A percentile compares a stretch with the other conserved stretches of the same genome.
Conservation (phyloP, 768 basidiomycete genomes). For the Boletus reticulatus region DNA sequence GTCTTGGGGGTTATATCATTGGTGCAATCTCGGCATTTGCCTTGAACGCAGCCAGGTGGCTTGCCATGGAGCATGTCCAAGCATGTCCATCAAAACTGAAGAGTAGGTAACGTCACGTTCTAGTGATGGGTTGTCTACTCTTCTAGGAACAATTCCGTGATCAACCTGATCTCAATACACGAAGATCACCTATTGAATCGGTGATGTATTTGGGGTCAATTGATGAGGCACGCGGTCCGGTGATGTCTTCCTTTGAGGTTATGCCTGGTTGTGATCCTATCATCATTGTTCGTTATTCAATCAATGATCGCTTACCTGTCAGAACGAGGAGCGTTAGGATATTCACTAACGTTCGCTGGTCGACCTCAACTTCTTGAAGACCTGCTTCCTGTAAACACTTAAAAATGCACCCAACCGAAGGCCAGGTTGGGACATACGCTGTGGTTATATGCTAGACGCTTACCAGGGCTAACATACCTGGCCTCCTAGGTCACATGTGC, state of each 20-base stretch:
- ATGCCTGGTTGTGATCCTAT: constrained; percentile 54
- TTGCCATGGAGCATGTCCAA: constrained; percentile 40
- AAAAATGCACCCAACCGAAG: too few relatives aligned
- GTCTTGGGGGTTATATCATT: constrained; percentile 63
- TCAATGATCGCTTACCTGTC: constrained; percentile 56
- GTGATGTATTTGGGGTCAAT: constrained; percentile 84
- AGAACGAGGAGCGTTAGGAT: constrained; percentile 80
- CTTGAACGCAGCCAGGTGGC: constrained; percentile 36
- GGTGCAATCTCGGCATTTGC: constrained; percentile 57
- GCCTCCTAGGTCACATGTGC: too few relatives aligned
- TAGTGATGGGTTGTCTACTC: not conserved
- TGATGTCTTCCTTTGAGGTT: constrained; percentile 69
- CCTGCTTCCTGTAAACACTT: too few relatives aligned
- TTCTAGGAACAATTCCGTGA: constrained; percentile 10
- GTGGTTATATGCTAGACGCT: too few relatives aligned
- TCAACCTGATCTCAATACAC: constrained; percentile 31
- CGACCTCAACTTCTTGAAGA: too few relatives aligned
- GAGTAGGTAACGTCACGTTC: constrained; percentile 14
- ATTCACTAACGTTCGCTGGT: too few relatives aligned
- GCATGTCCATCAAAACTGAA: constrained; percentile 23
- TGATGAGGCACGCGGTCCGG: constrained; percentile 63
- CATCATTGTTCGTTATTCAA: not conserved
- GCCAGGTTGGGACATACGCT: too few relatives aligned
- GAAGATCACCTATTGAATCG: constrained; percentile 78
- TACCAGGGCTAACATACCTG: too few relatives aligned